Conservation (phyloP, 805 yeast genomes). For the Wickerhamiella slavikovae region DNA sequence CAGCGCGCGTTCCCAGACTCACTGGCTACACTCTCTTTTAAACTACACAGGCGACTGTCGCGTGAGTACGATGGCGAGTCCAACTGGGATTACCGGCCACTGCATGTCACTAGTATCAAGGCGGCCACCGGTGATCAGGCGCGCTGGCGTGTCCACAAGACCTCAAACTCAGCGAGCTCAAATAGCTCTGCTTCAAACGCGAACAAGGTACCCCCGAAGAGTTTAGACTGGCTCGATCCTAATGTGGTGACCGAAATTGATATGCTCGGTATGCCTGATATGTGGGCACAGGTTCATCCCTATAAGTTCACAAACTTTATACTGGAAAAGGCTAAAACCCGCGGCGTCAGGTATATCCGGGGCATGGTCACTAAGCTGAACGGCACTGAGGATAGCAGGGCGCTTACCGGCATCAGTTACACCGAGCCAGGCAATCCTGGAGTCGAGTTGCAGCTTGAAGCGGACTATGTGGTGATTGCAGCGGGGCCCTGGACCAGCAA, state of each 20-base stretch:
- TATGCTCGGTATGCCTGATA: conserved; percentile 58
- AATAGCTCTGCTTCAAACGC: conserved; percentile 1
- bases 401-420: conserved; percentile 55
- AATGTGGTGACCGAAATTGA: conserved; percentile 53
- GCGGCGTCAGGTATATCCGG: conserved; percentile 61
- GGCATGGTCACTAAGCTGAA: conserved; percentile 66
- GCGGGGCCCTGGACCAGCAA: conserved; percentile 97
- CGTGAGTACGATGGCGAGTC: conserved; percentile 61
- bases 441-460: conserved; percentile 24
- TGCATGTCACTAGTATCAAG: conserved; percentile 70
- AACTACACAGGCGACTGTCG: conserved; percentile 65
- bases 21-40: conserved; percentile 72
- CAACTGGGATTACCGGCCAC: conserved; percentile 83
- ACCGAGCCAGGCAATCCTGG: conserved; percentile 10
- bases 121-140: no score
- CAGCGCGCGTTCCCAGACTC: conserved; percentile 95
- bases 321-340: conserved; percentile 59
- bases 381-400: conserved; percentile 44
- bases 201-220: conserved; percentile 20
- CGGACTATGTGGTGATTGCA: conserved; percentile 63
- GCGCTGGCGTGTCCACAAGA: background rate
- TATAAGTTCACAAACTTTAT: conserved; percentile 77
- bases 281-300: conserved; percentile 95
- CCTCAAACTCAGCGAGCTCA: background rate
- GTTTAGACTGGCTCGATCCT: conserved; percentile 57